Conservation (phyloP, 257 asterid species). For the Solanum pennellii region DNA sequence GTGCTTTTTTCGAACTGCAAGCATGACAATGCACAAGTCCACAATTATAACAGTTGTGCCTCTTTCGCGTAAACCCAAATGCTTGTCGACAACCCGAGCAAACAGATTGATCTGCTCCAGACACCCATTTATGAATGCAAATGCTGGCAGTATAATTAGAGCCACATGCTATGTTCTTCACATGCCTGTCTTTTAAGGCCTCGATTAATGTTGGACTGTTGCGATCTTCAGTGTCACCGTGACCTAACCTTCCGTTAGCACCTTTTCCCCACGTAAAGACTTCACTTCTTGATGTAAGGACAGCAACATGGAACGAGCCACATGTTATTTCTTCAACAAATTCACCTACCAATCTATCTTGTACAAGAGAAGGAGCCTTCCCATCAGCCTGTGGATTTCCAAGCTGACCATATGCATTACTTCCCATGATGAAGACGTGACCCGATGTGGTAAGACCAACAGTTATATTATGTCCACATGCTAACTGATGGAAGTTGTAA, state of each 20-base stretch:
- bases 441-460: conserved; percentile 75
- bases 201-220: conserved; percentile 65
- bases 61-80: conserved; percentile 79
- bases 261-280: conserved; percentile 90
- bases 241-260: conserved; percentile 84
- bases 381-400: conserved; percentile 77
- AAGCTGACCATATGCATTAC: conserved; percentile 56
- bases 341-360: conserved; percentile 80
- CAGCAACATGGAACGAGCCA: conserved; percentile 72
- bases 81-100: conserved; percentile 85
- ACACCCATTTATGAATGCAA: conserved; percentile 88
- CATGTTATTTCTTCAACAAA: conserved; percentile 81
- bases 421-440: conserved; percentile 78
- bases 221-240: conserved; percentile 65
- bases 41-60: conserved; percentile 82
- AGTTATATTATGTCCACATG: conserved; percentile 68
- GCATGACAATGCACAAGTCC: conserved; percentile 85
- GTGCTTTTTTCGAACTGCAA: conserved; percentile 87
- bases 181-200: conserved; percentile 72
- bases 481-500: conserved; percentile 69
- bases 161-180: conserved; percentile 72
- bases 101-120: conserved; percentile 82
- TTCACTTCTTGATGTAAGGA: conserved; percentile 72
- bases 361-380: conserved; percentile 59
- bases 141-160: conserved; percentile 69